A percentile compares a stretch with the other conserved stretches of the same genome.
phyloP scores from a whole-genome alignment of 345 rosid genomes.

The Eucalyptus victrix region DNA sequence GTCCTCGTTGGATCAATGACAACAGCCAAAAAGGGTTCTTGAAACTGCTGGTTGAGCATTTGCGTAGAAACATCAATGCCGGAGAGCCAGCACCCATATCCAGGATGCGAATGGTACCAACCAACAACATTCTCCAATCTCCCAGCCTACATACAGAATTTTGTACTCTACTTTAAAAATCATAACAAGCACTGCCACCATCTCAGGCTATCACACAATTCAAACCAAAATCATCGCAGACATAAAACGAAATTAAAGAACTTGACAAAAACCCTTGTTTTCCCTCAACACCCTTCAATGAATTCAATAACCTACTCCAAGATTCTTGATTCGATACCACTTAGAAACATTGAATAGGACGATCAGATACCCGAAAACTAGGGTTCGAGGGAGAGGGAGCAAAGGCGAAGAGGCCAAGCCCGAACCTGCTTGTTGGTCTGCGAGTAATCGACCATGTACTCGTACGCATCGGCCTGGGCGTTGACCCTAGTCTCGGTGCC shows the following conservation, averaged over 20 bases:
- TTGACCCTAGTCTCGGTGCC: slow-evolving; percentile 98
- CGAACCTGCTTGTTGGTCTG: slow-evolving; percentile 92
- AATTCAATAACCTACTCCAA: neutral
- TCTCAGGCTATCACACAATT: neutral
- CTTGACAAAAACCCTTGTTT: neutral
- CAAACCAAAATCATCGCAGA: neutral
- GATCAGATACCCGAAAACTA: neutral
- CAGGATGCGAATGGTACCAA: slow-evolving; percentile 97
- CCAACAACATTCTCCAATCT: slow-evolving; percentile 96
- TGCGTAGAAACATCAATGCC: slow-evolving; percentile 98
- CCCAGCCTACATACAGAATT: slow-evolving; percentile 51
- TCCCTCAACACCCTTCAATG: neutral
- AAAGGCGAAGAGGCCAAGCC: neutral
- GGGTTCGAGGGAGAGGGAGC: neutral
- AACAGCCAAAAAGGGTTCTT: slow-evolving; percentile 95
- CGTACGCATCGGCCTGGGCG: slow-evolving; percentile 99
- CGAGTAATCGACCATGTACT: slow-evolving; percentile 98
- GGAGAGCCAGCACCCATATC: slow-evolving; percentile 99
- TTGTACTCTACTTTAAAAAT: neutral
- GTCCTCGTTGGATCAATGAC: slow-evolving; percentile 99
- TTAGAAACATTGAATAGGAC: neutral
- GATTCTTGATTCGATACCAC: neutral
- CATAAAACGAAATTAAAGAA: neutral
- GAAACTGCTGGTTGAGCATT: slow-evolving; percentile 95
- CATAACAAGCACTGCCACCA: neutral